Evolutionary conservation across 1,284 basidiomycete species (phyloP).

Genomic region (Ganoderma resinaceum): DNA sequence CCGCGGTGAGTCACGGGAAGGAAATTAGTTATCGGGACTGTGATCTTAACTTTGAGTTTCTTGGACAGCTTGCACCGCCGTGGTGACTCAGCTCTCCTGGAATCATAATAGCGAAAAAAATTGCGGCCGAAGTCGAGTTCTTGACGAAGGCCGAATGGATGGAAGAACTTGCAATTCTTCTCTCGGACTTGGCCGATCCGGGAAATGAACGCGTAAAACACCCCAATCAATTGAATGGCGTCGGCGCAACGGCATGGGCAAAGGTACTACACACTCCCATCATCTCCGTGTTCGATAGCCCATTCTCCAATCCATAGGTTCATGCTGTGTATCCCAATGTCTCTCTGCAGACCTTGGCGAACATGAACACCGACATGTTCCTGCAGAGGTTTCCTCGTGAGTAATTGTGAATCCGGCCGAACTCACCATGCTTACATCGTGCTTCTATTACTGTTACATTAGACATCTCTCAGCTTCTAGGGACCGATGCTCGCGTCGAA

Average conservation of each 20-base stretch:
- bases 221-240: neutral
- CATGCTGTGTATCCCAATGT: neutral
- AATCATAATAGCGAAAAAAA: neutral
- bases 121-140: neutral
- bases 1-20: neutral
- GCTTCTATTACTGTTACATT: neutral
- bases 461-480: neutral
- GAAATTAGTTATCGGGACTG: neutral
- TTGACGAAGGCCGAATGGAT: neutral
- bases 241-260: neutral
- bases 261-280: neutral
- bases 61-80: neutral
- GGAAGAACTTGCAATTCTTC: neutral
- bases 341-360: neutral
- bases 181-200: neutral
- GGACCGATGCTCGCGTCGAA: neutral
- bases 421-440: neutral
- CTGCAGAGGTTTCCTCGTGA: neutral
- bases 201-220: neutral
- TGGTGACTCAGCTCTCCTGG: neutral
- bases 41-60: neutral
- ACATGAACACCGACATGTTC: neutral
- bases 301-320: neutral
- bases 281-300: neutral
- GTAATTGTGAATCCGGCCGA: neutral